phyloP scores from a whole-genome alignment of 2,329 filamentous ascomycete species.

The Ophiocordyceps camponoti-rufipedis region DNA sequence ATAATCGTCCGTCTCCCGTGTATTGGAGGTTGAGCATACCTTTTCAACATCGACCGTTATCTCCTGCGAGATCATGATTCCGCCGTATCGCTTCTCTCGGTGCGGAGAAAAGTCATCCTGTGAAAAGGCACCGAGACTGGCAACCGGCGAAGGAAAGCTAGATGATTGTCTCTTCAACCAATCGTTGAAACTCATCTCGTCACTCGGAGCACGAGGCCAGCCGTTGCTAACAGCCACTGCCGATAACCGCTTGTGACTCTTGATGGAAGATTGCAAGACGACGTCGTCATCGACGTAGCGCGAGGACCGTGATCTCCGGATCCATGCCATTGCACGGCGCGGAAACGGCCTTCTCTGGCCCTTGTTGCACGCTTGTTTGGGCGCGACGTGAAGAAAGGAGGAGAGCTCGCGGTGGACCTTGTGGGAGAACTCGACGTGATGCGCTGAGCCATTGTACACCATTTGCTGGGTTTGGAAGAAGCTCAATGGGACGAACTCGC shows the following conservation, averaged over 20 bases:
- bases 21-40: not conserved
- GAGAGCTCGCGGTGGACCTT: conserved; percentile 40
- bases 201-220: conserved; percentile 1
- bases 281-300: not conserved
- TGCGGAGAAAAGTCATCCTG: conserved; percentile 2
- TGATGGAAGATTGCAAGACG: not conserved
- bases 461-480: conserved; percentile 52
- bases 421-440: conserved; percentile 40
- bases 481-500: conserved; percentile 40
- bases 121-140: conserved; percentile 3
- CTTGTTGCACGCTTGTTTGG: not conserved
- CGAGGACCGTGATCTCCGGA: not conserved
- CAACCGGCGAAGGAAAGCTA: conserved; percentile 5
- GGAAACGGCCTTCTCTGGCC: not conserved
- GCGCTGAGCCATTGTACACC: conserved; percentile 25
- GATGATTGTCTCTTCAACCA: conserved; percentile 1
- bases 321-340: not conserved
- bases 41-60: conserved; percentile 32
- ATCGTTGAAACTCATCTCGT: conserved; percentile 4
- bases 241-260: conserved; percentile 4
- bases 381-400: conserved; percentile 11
- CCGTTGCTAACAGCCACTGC: conserved; percentile 1
- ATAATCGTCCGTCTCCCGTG: not conserved
- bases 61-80: conserved; percentile 45
- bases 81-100: conserved; percentile 21